Conservation (phyloP, 2,329 filamentous ascomycete genomes). For the Cucurbitaria berberidis region DNA sequence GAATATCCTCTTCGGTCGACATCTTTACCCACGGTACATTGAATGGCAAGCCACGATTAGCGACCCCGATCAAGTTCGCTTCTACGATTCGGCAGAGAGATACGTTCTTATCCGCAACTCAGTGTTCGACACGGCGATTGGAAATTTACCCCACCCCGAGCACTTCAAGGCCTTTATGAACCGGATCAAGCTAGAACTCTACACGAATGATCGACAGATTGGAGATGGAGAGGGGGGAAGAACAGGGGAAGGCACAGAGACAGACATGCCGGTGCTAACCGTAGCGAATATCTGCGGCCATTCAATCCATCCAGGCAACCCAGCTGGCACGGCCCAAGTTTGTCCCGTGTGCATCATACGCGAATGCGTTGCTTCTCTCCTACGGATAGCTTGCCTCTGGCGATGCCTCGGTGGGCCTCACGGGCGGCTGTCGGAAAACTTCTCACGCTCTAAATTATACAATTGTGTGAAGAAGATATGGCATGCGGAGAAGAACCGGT, state of each 20-base stretch:
- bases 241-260: background rate
- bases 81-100: background rate
- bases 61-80: background rate
- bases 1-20: background rate
- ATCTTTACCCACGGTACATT: background rate
- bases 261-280: background rate
- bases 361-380: conserved; percentile 2
- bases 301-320: background rate
- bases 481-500: conserved; percentile 2
- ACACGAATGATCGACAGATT: background rate
- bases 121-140: background rate
- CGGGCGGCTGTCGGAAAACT: background rate
- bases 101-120: background rate
- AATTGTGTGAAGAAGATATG: background rate
- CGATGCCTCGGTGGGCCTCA: background rate
- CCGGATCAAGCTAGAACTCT: background rate
- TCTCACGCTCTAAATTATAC: background rate
- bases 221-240: background rate
- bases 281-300: conserved; percentile 2
- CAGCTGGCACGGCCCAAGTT: background rate
- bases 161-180: conserved; percentile 3
- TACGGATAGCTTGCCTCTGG: conserved; percentile 5
- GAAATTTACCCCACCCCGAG: background rate
- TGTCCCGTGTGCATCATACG: conserved; percentile 3
- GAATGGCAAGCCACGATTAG: conserved; percentile 1